A percentile compares a stretch with the other conserved stretches of the same genome.
Conservation (phyloP, 305 asterid genomes). For the Fraxinus albicans region DNA sequence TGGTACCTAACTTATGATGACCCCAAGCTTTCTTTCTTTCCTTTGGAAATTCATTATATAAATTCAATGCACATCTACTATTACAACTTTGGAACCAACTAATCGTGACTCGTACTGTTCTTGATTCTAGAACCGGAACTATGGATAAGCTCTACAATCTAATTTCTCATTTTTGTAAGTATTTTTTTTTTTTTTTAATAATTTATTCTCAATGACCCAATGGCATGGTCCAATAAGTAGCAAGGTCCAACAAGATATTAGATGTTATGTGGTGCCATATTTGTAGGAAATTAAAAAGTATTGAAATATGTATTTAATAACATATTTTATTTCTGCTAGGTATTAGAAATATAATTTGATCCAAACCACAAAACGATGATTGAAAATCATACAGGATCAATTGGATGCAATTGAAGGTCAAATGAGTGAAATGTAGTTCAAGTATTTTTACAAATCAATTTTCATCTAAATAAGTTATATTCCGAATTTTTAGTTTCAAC, state of each 20-base stretch:
- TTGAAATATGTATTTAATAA: neutral
- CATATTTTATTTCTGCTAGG: neutral
- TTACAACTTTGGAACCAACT: neutral
- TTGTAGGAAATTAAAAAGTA: neutral
- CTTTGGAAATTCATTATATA: neutral
- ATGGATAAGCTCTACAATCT: neutral
- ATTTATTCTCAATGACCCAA: neutral
- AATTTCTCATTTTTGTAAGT: neutral
- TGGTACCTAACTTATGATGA: neutral
- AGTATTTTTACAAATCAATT: too few species aligned
- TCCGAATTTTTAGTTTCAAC: too few species aligned
- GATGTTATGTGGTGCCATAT: neutral
- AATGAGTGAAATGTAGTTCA: too few species aligned
- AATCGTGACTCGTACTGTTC: neutral
- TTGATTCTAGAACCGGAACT: neutral
- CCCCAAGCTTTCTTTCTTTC: neutral
- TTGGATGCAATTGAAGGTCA: too few species aligned
- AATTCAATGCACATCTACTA: neutral
- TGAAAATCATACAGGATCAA: too few species aligned
- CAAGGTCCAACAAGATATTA: neutral
- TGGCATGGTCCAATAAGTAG: neutral
- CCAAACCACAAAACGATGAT: too few species aligned
- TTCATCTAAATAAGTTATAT: too few species aligned
- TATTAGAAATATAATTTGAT: too few species aligned
- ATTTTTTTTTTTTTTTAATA: neutral